A percentile compares a stretch with the other conserved stretches of the same genome.
These are phyloP conservation scores for Acmispon strigosus DNA, from an alignment of 306 rosid species.

Conservation along the genomic window DNA sequence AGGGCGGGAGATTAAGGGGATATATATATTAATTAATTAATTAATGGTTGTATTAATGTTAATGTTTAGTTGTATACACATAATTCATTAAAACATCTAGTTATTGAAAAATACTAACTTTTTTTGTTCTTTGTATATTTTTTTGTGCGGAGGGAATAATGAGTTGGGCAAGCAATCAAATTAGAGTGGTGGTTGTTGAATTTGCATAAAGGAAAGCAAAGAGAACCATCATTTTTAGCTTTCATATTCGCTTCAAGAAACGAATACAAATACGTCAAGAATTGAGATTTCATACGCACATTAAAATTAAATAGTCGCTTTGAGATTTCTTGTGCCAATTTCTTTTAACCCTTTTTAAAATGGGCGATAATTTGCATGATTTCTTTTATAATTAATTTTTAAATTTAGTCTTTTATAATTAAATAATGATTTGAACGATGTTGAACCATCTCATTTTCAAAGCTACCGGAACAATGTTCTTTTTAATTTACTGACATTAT, in stretches of 20 bases:
- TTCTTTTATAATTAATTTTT: no score
- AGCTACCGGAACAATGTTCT: no score
- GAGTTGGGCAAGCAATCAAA: slow-evolving; percentile 74
- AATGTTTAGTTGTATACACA: neutral
- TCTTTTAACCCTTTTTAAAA: no score
- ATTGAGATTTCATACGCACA: neutral
- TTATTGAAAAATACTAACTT: neutral
- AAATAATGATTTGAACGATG: no score
- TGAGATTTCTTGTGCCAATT: no score
- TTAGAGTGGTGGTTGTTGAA: slow-evolving; percentile 55
- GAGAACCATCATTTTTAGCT: slow-evolving; percentile 20
- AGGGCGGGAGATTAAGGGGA: neutral
- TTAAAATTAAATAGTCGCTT: no score
- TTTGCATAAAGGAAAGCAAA: slow-evolving; percentile 20
- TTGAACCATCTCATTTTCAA: no score
- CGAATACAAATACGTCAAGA: no score
- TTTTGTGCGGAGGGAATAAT: neutral
- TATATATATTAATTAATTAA: neutral
- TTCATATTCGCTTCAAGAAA: slow-evolving; percentile 13
- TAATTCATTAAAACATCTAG: no score
- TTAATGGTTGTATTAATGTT: neutral
- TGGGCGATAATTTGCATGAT: no score
- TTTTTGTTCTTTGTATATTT: neutral
- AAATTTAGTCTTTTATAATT: no score
- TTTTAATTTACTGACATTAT: no score